These are phyloP conservation scores for Aegilops tauschii DNA, from an alignment of 176 grass and related monocot species.

Conservation along the genomic window DNA sequence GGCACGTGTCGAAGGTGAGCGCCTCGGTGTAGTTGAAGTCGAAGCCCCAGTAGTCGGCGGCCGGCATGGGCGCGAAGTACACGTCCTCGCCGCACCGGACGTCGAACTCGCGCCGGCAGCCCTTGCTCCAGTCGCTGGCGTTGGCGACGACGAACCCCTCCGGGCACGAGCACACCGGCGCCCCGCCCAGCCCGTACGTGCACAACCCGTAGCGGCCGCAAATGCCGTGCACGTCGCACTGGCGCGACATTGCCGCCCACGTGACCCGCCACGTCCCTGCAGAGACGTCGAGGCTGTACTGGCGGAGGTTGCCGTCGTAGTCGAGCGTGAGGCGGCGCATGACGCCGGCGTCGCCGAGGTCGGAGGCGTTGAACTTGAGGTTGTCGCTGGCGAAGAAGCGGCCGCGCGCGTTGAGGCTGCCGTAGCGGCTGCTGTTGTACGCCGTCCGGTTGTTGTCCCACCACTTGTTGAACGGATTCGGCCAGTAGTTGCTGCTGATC, in stretches of 20 bases:
- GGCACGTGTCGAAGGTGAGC: slow-evolving; percentile 33
- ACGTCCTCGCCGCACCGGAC: slow-evolving; percentile 29
- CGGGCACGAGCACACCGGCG: slow-evolving; percentile 42
- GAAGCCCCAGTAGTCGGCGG: slow-evolving; percentile 51
- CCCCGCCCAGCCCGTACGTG: slow-evolving; percentile 16
- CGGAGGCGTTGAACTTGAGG: slow-evolving; percentile 47
- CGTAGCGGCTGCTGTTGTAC: slow-evolving; percentile 51
- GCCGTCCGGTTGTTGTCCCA: slow-evolving; percentile 60
- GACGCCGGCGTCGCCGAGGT: slow-evolving; percentile 30
- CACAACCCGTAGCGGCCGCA: slow-evolving; percentile 65
- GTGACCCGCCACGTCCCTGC: slow-evolving; percentile 40
- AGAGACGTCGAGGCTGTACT: slow-evolving; percentile 48
- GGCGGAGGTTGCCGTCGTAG: slow-evolving; percentile 73
- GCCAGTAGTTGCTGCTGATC: slow-evolving; percentile 76
- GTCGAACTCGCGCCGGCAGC: slow-evolving; percentile 46
- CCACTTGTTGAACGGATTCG: slow-evolving; percentile 34
- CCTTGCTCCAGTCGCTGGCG: slow-evolving; percentile 63
- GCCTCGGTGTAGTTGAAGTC: slow-evolving; percentile 38
- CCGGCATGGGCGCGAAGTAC: slow-evolving; percentile 26
- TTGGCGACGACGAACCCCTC: slow-evolving; percentile 42
- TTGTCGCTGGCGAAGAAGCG: slow-evolving; percentile 55
- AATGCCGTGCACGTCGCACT: slow-evolving; percentile 54
- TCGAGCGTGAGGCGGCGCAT: slow-evolving; percentile 66
- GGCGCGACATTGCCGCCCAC: slow-evolving; percentile 43
- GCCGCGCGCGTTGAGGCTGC: slow-evolving; percentile 37